phyloP scores from a whole-genome alignment of 176 grass and related monocot genomes.

The Poa pratensis region DNA sequence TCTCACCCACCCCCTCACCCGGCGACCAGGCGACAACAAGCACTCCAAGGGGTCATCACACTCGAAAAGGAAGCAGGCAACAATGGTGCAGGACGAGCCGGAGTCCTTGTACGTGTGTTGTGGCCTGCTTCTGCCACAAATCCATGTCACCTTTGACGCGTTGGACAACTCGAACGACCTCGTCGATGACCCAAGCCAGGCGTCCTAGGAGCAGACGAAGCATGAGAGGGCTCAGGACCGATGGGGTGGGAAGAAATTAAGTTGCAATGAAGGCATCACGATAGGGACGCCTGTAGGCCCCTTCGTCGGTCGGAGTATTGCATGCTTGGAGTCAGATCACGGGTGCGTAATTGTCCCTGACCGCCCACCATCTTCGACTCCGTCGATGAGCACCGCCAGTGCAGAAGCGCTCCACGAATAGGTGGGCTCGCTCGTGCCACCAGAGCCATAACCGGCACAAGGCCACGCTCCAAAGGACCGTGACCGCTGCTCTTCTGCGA shows the following conservation, averaged over 20 bases:
- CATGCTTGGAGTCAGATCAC: background rate
- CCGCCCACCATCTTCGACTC: too few relatives aligned
- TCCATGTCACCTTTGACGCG: background rate
- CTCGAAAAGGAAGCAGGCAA: background rate
- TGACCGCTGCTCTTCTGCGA: too few relatives aligned
- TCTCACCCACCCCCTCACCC: background rate
- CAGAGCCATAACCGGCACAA: background rate
- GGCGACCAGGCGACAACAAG: background rate
- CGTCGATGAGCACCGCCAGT: background rate
- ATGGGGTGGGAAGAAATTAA: background rate
- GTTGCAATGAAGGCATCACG: background rate
- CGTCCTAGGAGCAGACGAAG: background rate
- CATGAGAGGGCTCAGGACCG: background rate
- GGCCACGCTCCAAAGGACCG: background rate
- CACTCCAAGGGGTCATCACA: background rate
- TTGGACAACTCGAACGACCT: background rate
- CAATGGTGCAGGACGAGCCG: background rate
- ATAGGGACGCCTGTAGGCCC: background rate
- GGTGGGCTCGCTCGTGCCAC: background rate
- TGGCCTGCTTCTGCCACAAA: background rate
- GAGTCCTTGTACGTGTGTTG: background rate
- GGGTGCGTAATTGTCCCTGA: background rate
- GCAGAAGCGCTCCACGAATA: background rate
- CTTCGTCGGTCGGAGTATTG: background rate
- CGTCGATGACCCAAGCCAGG: background rate